A percentile compares a stretch with the other conserved stretches of the same genome.
These are phyloP conservation scores for Sugiyamaella pinicola DNA, from an alignment of 1,139 yeast genomes.

Conservation along the genomic window DNA sequence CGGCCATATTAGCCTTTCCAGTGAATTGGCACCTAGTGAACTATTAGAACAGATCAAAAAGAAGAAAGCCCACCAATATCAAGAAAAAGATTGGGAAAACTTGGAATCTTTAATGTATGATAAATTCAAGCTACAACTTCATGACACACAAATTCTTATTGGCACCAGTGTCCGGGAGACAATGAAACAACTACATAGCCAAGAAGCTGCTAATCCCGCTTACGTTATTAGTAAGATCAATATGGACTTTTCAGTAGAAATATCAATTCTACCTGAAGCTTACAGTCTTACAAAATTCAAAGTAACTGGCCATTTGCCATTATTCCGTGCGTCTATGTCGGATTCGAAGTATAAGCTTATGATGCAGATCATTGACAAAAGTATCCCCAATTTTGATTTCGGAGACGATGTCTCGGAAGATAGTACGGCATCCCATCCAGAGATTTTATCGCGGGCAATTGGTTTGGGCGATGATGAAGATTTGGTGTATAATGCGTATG, in stretches of 20 bases:
- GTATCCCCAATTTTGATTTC: constrained; percentile 62
- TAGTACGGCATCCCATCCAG: constrained; percentile 2
- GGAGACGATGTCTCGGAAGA: constrained; percentile 35
- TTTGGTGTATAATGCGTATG: constrained; percentile 20
- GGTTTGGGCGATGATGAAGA: constrained; percentile 14
- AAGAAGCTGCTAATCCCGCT: constrained; percentile 43
- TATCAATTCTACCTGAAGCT: constrained; percentile 84
- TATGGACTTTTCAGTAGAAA: constrained; percentile 69
- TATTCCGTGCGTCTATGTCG: constrained; percentile 67
- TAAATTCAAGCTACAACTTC: constrained; percentile 70
- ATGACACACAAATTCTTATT: constrained; percentile 85
- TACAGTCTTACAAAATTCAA: constrained; percentile 69
- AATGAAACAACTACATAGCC: constrained; percentile 51
- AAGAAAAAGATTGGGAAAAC: constrained; percentile 69
- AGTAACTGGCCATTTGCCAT: constrained; percentile 80
- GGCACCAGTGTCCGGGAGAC: constrained; percentile 82
- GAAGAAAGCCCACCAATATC: constrained; percentile 63
- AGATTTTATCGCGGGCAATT: constrained; percentile 14
- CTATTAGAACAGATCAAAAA: constrained; percentile 71
- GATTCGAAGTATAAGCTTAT: constrained; percentile 89
- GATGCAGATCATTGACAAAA: constrained; percentile 71
- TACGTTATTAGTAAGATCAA: constrained; percentile 75
- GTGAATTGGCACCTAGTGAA: constrained; percentile 76
- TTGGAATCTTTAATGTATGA: constrained; percentile 86
- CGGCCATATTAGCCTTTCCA: constrained; percentile 84